Base-by-base conservation (phyloP, 495 filamentous ascomycete genomes). In the Sabuloglossum arenarium region DNA sequence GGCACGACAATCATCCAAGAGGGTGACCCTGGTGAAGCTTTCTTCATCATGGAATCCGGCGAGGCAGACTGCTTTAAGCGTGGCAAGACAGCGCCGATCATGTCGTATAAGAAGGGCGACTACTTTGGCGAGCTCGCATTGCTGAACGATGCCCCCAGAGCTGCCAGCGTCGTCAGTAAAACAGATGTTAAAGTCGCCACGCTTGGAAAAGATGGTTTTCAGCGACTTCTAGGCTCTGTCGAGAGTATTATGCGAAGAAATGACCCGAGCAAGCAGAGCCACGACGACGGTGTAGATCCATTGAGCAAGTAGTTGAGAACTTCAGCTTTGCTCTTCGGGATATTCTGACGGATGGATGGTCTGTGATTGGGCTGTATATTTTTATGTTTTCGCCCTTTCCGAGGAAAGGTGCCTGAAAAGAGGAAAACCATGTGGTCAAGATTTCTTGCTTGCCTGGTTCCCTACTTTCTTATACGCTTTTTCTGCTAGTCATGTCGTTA, bases 111-210 rank as follows among this genome's bases (percentile, higher is more conserved):
- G 55, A 91, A 94, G 65, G 91, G 91, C 9, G 93, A 95, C 63
- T 98, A 93, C 71, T 98, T 98, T 66, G 91, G 91, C 46, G 91
- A 98, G 67, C 71, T 97, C 56, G 91, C 91, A 9, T 69, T 98
- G 63, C 70, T 97, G 60, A 90, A 98, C 61, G 90, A 98, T 62
- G 84, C 85, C 57, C 91, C 91, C 0, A 81, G 91, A 53, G 89
- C 89, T n/a, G 91, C 91, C 1, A 94, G 82, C 62, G 82, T 98
- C 53, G 71, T 89, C 24, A 82, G 82, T 52, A 75, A 75, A 61
- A 87, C 81, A 0, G 84, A 85, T 60, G 86, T 94, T 63, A 97
- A 96, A 70, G 86, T 97, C n/a, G 93, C 91, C 21, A 85, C 80
- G 30, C 69, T 98, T 29, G 90, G 88, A 27, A 94, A 95, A 61